A percentile compares a stretch with the other conserved stretches of the same genome.
phyloP scores from a whole-genome alignment of 331 rosid species.

The Erythrophleum ivorense region DNA sequence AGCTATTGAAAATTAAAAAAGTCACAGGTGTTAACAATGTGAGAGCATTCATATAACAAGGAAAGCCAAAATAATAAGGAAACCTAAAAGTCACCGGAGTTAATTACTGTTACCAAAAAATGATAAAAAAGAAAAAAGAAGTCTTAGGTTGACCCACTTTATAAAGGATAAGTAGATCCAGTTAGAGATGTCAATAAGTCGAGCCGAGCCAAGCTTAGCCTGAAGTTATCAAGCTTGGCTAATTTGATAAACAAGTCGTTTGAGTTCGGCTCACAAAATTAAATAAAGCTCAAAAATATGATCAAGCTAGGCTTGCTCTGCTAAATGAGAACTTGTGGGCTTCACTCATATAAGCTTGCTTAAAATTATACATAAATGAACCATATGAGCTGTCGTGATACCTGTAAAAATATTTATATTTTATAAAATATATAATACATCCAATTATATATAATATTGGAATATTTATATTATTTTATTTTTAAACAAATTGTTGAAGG shows the following conservation, averaged over 20 bases:
- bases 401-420: not conserved
- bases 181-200: not conserved
- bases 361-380: not conserved
- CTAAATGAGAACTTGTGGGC: not conserved
- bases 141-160: not conserved
- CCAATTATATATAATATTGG: not conserved
- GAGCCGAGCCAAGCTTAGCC: not conserved
- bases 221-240: not conserved
- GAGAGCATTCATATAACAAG: conserved; percentile 10
- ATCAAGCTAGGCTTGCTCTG: not conserved
- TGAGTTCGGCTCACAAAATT: not conserved
- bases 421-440: not conserved
- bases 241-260: not conserved
- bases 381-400: not conserved
- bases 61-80: conserved; percentile 11
- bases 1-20: not conserved
- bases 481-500: not conserved
- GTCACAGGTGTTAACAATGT: not conserved
- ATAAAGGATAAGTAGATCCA: not conserved
- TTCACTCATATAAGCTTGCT: not conserved
- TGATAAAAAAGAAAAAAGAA: not conserved
- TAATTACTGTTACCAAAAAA: not conserved
- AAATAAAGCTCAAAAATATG: not conserved
- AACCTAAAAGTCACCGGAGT: not conserved
- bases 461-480: not conserved